Conservation (phyloP, 805 yeast species). For the Candida wancherniae region DNA sequence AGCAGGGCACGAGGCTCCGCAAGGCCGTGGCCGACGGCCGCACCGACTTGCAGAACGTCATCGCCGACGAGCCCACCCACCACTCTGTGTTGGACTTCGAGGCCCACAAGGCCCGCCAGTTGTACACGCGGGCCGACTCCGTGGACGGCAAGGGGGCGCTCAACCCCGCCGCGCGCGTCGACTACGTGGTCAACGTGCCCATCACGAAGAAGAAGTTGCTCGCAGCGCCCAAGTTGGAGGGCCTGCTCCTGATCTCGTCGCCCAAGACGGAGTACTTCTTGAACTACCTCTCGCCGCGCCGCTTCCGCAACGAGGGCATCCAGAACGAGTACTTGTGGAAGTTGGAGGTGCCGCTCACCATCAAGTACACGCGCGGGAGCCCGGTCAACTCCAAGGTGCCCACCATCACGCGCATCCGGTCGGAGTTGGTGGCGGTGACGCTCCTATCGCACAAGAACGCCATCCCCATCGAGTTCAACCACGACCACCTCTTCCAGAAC, state of each 20-base stretch:
- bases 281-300: conserved; percentile 21
- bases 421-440: conserved; percentile 29
- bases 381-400: conserved; percentile 17
- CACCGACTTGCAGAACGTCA: background rate
- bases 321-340: conserved; percentile 12
- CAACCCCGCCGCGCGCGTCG: conserved; percentile 1
- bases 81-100: conserved; percentile 2
- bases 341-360: conserved; percentile 27
- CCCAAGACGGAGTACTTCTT: conserved; percentile 27
- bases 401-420: conserved; percentile 15
- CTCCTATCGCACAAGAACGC: conserved; percentile 29
- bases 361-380: conserved; percentile 23
- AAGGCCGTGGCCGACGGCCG: conserved; percentile 5
- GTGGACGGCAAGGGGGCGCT: conserved; percentile 1
- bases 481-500: conserved; percentile 33
- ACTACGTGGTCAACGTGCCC: conserved; percentile 29
- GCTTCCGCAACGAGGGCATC: conserved; percentile 12
- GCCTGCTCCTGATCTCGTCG: conserved; percentile 29
- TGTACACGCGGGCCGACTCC: conserved; percentile 11
- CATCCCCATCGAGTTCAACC: conserved; percentile 32
- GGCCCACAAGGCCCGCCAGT: conserved; percentile 11
- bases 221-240: conserved; percentile 28
- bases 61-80: background rate
- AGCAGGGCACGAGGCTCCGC: conserved; percentile 21
- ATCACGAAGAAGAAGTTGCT: conserved; percentile 26